Base-by-base conservation (phyloP, 2,329 filamentous ascomycete genomes). In the Botrytis galanthina region DNA sequence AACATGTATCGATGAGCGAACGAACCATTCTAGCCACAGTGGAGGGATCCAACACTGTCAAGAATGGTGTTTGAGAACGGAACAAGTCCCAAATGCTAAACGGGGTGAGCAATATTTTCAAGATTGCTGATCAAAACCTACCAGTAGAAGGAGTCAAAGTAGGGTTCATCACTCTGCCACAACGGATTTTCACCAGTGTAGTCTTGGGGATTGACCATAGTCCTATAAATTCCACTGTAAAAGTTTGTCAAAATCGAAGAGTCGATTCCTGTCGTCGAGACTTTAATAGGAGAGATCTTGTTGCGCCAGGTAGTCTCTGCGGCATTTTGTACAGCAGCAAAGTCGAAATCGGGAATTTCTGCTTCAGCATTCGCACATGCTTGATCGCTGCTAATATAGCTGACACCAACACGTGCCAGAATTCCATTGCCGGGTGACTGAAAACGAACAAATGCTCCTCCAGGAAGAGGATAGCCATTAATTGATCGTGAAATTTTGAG, bases 181-280 rank as follows among this genome's bases (percentile, higher is more conserved):
- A 89, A 80, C 0, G 90, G 90, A 72, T 93, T 93, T 79, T 93
- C 91, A 0, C 90, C 90, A 0, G 91, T 93, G 75, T 92, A 93
- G 76, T 93, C 91, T 77, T 93, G 91, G 3, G 91, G 91, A 70
- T 88, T 90, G 73, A 93, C 88, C 86, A 92, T 88, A 1, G 89
- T 87, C 22, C 91, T 84, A 79, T 93, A 93, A 29, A 91, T 86
- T 7, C 90, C 91, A 66, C 89, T 92, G 84, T 91, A 93, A 77
- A 93, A 92, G 48, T 88, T 87, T n/a, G 80, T 88, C 73, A 90
- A 82, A 1, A 90, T 80, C 0, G 87, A 86, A 5, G 83, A 77
- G 70, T 87, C 85, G 1, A 90, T 87, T 4, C 88, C 87, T 2
- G 78, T 84, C 10, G 74, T 75, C 26, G 89, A 85, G 16, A 93